These are phyloP conservation scores for Leccinum pachyderme DNA, from an alignment of 1,284 basidiomycete genomes.

Conservation along the genomic window DNA sequence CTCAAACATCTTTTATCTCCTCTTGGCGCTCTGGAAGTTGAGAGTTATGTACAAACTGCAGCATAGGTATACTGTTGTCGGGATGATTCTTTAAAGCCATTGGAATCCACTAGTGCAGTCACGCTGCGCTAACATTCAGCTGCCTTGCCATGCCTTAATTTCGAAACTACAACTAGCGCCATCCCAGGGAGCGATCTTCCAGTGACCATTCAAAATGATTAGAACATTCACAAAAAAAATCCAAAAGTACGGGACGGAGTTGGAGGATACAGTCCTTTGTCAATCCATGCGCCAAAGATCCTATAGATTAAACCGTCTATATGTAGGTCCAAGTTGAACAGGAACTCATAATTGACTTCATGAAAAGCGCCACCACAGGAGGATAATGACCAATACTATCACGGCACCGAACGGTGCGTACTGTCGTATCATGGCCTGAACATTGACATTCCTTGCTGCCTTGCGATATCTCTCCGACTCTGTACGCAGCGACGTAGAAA, in stretches of 20 bases:
- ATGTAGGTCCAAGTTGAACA: slow-evolving; percentile 23
- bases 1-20: too few species aligned
- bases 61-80: neutral
- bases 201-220: neutral
- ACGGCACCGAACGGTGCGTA: slow-evolving; percentile 91
- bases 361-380: slow-evolving; percentile 91
- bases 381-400: slow-evolving; percentile 76
- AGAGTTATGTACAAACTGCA: too few species aligned
- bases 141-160: neutral
- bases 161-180: neutral
- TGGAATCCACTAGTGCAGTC: neutral
- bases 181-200: neutral
- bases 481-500: slow-evolving; percentile 95
- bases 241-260: neutral
- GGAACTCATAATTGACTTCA: slow-evolving; percentile 28
- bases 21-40: too few species aligned
- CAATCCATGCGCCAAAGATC: slow-evolving; percentile 9
- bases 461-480: slow-evolving; percentile 98
- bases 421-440: slow-evolving; percentile 91
- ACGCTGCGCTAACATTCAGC: neutral
- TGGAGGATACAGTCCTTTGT: neutral
- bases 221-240: neutral
- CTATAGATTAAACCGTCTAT: slow-evolving; percentile 29
- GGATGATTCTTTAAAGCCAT: neutral
- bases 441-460: slow-evolving; percentile 92